These are phyloP conservation scores for Sanchytrium tribonematis DNA, from an alignment of 371 early-diverging fungal genomes.

Conservation along the genomic window DNA sequence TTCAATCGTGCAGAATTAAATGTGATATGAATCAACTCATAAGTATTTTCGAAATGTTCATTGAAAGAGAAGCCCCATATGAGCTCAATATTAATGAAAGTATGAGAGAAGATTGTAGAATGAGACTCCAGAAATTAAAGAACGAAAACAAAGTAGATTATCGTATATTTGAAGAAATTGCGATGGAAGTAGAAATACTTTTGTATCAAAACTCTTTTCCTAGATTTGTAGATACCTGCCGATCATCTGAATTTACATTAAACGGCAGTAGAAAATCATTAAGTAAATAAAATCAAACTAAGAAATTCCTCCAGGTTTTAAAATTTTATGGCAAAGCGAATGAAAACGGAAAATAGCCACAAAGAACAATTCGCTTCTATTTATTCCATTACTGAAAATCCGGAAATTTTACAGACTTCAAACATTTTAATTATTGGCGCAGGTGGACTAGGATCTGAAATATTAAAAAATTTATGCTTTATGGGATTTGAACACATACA, in stretches of 20 bases:
- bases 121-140: neutral
- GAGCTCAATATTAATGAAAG: neutral
- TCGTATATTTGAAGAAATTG: neutral
- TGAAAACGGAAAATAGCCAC: neutral
- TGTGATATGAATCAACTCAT: neutral
- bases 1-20: neutral
- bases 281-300: neutral
- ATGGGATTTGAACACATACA: constrained; percentile 31
- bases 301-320: neutral
- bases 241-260: neutral
- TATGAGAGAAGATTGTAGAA: neutral
- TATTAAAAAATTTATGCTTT: constrained; percentile 33
- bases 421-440: constrained; percentile 26
- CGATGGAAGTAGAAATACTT: neutral
- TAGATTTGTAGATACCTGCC: neutral
- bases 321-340: neutral
- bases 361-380: neutral
- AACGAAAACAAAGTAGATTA: neutral
- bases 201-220: neutral
- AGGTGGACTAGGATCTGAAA: constrained; percentile 31
- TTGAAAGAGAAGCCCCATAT: neutral
- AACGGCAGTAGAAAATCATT: neutral
- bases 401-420: neutral
- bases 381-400: neutral
- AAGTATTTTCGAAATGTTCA: neutral